phyloP scores from a whole-genome alignment of 176 grass and related monocot genomes.

The Sorghum bicolor region DNA sequence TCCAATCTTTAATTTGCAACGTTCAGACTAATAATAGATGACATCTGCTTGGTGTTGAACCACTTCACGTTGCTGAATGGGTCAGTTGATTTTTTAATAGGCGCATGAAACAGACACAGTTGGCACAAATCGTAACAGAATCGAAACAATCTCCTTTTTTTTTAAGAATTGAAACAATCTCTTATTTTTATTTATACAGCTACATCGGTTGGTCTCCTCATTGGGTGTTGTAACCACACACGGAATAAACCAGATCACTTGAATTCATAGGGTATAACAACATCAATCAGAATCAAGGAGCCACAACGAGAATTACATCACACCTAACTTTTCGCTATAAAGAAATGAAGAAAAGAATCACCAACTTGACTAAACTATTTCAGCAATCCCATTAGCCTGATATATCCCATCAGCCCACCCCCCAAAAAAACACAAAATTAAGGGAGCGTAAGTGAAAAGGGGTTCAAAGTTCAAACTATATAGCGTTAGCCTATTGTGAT shows the following conservation, averaged over 20 bases:
- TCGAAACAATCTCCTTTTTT: not conserved
- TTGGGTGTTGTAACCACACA: slow-evolving; percentile 14
- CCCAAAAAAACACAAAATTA: slow-evolving; percentile 33
- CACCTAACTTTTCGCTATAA: slow-evolving; percentile 4
- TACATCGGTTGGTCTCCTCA: not conserved
- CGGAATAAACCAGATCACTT: not conserved
- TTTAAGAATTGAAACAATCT: not conserved
- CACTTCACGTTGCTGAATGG: not conserved
- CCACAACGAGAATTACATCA: slow-evolving; percentile 11
- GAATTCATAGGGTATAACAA: not conserved
- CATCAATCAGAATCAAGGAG: not conserved
- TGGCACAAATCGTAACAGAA: not conserved
- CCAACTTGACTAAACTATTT: slow-evolving; percentile 25
- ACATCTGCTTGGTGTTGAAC: not conserved
- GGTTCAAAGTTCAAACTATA: slow-evolving; percentile 16
- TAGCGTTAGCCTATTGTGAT: slow-evolving; percentile 27
- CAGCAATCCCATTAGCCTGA: slow-evolving; percentile 1
- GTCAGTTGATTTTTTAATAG: not conserved
- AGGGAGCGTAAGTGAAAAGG: slow-evolving; percentile 7
- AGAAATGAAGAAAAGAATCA: slow-evolving; percentile 12
- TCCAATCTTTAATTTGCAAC: not conserved
- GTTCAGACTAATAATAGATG: not conserved
- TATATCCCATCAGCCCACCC: not conserved
- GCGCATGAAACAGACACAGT: not conserved
- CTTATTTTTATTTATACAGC: not conserved